phyloP scores from a whole-genome alignment of 2,329 filamentous ascomycete genomes.

The Exophiala viscosa region DNA sequence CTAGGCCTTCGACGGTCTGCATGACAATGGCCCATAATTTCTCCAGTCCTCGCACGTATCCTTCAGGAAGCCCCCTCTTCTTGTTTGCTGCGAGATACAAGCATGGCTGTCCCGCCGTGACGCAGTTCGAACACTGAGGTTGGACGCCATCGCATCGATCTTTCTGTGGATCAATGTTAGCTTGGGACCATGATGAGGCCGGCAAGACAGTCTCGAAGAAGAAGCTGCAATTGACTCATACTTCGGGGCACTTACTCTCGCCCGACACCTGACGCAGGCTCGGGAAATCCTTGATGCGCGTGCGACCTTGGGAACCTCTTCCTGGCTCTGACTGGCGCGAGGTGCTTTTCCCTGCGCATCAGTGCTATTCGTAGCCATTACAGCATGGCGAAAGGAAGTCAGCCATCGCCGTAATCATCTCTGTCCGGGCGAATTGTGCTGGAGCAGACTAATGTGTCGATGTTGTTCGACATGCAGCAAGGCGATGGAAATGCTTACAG shows the following conservation, averaged over 20 bases:
- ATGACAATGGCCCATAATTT: constrained; percentile 45
- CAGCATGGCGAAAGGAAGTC: constrained; percentile 5
- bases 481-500: too few relatives aligned
- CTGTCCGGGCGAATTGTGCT: neutral
- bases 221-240: neutral
- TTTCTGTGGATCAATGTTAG: constrained; percentile 9
- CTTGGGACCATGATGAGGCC: too few relatives aligned
- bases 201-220: neutral
- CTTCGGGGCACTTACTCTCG: constrained; percentile 10
- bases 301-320: constrained; percentile 35
- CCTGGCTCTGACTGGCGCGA: constrained; percentile 38
- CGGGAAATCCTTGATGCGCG: constrained; percentile 44
- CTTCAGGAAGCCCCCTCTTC: constrained; percentile 45
- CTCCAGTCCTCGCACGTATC: constrained; percentile 46
- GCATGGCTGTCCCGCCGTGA: constrained; percentile 38
- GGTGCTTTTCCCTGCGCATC: constrained; percentile 8
- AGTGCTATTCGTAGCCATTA: constrained; percentile 18
- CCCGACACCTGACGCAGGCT: constrained; percentile 45
- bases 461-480: neutral
- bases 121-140: constrained; percentile 43
- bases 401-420: neutral
- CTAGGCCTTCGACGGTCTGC: constrained; percentile 43
- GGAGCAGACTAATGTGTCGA: neutral
- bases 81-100: constrained; percentile 44
- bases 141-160: constrained; percentile 43